These are phyloP conservation scores for Aspergillus hiratsukae DNA, from an alignment of 2,329 filamentous ascomycete species.

Conservation along the genomic window DNA sequence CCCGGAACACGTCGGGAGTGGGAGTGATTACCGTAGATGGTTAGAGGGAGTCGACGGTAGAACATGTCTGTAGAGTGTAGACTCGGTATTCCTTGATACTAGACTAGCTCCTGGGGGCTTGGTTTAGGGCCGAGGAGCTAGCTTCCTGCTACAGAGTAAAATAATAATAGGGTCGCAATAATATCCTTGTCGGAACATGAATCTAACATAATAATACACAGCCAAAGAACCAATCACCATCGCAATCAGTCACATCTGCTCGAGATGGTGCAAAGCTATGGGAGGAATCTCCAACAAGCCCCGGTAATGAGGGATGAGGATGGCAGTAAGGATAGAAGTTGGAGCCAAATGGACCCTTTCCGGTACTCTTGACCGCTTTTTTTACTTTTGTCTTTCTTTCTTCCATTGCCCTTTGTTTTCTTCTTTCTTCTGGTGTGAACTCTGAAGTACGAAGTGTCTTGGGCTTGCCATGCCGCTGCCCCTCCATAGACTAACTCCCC, in stretches of 20 bases:
- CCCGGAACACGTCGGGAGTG: constrained; percentile 22
- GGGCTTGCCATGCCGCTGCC: too few species aligned
- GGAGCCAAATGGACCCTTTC: constrained; percentile 11
- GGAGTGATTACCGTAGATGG: constrained; percentile 2
- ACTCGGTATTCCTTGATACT: neutral
- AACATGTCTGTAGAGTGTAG: neutral
- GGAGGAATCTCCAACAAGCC: neutral
- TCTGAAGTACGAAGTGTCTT: neutral
- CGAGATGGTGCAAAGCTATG: constrained; percentile 11
- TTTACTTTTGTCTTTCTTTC: neutral
- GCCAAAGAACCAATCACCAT: constrained; percentile 2
- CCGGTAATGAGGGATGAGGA: neutral
- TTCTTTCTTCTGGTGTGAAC: neutral
- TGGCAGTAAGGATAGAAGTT: constrained; percentile 2
- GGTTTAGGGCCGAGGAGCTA: neutral
- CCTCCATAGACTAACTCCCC: neutral
- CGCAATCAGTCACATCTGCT: constrained; percentile 5
- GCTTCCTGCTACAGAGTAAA: neutral
- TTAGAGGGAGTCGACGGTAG: too few species aligned
- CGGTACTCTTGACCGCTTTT: constrained; percentile 16
- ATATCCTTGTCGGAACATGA: neutral
- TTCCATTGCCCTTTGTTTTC: constrained; percentile 2
- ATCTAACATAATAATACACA: neutral
- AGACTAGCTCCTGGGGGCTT: neutral
- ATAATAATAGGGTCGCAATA: neutral